These are phyloP conservation scores for Wickerhamomyces sp. DNA, from an alignment of 1,139 yeast species.

Conservation along the genomic window DNA sequence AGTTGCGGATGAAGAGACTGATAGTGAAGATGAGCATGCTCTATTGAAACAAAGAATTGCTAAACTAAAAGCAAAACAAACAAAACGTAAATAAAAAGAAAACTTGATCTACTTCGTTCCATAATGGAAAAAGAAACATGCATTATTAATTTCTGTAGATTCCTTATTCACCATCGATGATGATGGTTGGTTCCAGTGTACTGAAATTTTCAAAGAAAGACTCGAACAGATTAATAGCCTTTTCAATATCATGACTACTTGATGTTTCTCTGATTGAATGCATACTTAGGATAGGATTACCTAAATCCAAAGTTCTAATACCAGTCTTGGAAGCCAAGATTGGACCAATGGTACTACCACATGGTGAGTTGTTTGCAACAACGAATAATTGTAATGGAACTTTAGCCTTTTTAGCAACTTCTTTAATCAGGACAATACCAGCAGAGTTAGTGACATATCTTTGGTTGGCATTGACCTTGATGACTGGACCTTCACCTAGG, in stretches of 20 bases:
- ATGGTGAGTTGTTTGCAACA: constrained; percentile 85
- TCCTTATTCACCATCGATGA: constrained; percentile 24
- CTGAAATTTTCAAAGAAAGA: constrained; percentile 51
- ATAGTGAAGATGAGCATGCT: constrained; percentile 23
- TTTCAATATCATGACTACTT: constrained; percentile 69
- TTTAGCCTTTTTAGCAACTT: constrained; percentile 58
- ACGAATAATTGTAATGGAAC: constrained; percentile 82
- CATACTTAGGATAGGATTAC: constrained; percentile 94
- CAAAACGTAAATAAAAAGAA: constrained; percentile 13
- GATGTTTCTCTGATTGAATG: constrained; percentile 95
- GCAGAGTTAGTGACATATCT: constrained; percentile 92
- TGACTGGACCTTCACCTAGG: constrained; percentile 85
- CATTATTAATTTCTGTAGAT: background rate
- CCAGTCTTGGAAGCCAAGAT: constrained; percentile 86
- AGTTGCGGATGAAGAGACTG: constrained; percentile 9
- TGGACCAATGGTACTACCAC: constrained; percentile 97
- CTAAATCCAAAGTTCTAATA: constrained; percentile 82
- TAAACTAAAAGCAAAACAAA: constrained; percentile 19
- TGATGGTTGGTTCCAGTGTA: constrained; percentile 29
- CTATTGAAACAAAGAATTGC: constrained; percentile 18
- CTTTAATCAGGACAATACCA: constrained; percentile 75
- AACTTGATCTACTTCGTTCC: background rate
- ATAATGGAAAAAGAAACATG: background rate
- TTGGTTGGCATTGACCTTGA: constrained; percentile 92
- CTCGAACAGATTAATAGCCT: constrained; percentile 56